Conservation (phyloP, 140 eudicot genomes). For the Stevia rebaudiana region DNA sequence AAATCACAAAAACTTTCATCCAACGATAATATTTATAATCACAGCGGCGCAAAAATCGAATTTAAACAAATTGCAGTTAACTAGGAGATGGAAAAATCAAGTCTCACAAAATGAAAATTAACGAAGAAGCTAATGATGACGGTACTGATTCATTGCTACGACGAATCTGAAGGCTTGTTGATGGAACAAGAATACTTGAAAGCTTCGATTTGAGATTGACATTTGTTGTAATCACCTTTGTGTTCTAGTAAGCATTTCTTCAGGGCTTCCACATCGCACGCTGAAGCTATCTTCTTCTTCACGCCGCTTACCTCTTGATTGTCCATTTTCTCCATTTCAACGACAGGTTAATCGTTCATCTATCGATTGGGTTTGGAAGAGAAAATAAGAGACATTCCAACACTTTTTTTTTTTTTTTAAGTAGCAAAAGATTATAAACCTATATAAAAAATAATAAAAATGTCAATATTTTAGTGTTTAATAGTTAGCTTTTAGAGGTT, state of each 20-base stretch:
- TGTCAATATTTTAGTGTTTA: no score
- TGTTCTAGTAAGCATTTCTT: constrained; percentile 79
- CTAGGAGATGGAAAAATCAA: background rate
- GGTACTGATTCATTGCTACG: background rate
- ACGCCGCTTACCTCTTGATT: constrained; percentile 15
- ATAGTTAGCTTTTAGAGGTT: no score
- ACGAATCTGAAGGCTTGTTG: constrained; percentile 38
- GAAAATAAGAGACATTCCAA: no score
- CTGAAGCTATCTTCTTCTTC: constrained; percentile 42
- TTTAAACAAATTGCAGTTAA: background rate
- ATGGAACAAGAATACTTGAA: constrained; percentile 71
- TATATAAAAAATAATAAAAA: no score
- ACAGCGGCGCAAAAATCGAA: background rate
- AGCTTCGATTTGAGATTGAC: constrained; percentile 87
- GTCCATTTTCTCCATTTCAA: constrained; percentile 13
- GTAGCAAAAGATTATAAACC: no score
- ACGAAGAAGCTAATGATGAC: background rate
- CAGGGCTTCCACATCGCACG: constrained; percentile 83
- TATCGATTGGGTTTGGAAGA: no score
- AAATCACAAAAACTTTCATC: constrained; percentile 10
- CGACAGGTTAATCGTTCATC: background rate
- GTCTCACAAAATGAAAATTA: background rate
- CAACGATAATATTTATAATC: background rate
- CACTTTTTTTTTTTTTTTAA: no score
- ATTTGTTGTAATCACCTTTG: constrained; percentile 76